Conservation (phyloP, 352 stramenopile species). For the Phytophthora macrochlamydospora region DNA sequence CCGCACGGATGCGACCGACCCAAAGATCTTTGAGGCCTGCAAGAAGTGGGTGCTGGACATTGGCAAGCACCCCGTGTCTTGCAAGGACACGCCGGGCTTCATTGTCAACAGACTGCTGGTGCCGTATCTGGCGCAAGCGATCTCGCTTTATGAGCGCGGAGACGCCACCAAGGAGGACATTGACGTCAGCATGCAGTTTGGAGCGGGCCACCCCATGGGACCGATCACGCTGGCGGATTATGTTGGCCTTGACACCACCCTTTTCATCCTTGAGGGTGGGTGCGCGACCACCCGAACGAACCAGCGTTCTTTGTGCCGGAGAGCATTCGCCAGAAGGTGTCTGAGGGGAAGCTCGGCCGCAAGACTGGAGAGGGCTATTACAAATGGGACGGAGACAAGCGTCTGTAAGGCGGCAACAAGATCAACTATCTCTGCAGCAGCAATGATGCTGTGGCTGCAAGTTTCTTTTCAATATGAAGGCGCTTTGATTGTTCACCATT, state of each 20-base stretch:
- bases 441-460: not conserved
- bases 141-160: conserved; percentile 94
- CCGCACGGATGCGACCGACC: conserved; percentile 92
- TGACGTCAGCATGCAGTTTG: conserved; percentile 97
- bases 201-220: conserved; percentile 97
- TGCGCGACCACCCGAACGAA: conserved; percentile 95
- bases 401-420: conserved; percentile 42
- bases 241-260: conserved; percentile 96
- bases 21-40: conserved; percentile 90
- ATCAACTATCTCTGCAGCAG: not conserved
- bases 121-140: conserved; percentile 84
- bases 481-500: too few species aligned
- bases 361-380: conserved; percentile 98
- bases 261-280: conserved; percentile 97
- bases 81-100: conserved; percentile 97
- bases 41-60: conserved; percentile 93
- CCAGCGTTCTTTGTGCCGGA: conserved; percentile 95
- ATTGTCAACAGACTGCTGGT: conserved; percentile 96
- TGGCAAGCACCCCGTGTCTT: conserved; percentile 94
- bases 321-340: conserved; percentile 92
- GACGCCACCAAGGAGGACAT: conserved; percentile 97
- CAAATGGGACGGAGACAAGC: conserved; percentile 89
- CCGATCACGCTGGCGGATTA: conserved; percentile 95
- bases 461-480: too few species aligned
- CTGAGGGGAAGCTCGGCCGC: conserved; percentile 93